Evolutionary conservation across 257 asterid genomes (phyloP), one percentile per base, ranked within the genome.

Genomic region (Cynanchum wilfordii): DNA sequence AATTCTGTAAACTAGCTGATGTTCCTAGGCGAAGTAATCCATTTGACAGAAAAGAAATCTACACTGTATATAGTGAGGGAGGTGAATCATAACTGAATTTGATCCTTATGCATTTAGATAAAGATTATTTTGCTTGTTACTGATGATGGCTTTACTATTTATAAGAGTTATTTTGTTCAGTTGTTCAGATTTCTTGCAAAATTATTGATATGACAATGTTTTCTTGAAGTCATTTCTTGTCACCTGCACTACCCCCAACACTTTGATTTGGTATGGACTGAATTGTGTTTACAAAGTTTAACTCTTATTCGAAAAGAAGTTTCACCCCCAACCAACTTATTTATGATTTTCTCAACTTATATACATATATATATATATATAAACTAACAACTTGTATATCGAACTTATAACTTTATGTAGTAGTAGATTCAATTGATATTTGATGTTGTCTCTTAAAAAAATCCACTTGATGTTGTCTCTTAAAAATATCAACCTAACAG

Each of bases 11-110:
- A 55, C 54, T 89, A 52, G 91, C 90, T 69, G 96, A 83, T 84
- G 89, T 87, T 77, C 89, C 90, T 30, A 82, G 89, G 80, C 83
- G 89, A 77, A 85, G 89, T 69, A 84, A 77, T 72, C 86, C 83
- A 33, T 88, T 86, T 76, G 87, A 84, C 54, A 79, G 78, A 42
- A 79, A 75, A 17, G 92, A 86, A 65, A 82, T 84, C 25, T 77
- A 76, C 30, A 68, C 40, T 47, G 73, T 82, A 55, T 77, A 73
- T 78, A 73, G 36, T 77, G 79, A 63, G 76, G 68, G 78, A 63
- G 76, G 68, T 65, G 50, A 12, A 60, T 66, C 78, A 70, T 56
- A 73, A 67, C 55, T 76, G 63, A 79, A 78, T 67, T n/a, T 73
- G 50, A 38, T 38, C n/a, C 38, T 24, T 70, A 19, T 10, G 7